Percentiles rank a stretch among this genome's conserved stretches.
Evolutionary conservation across 164 flowering plant species (phyloP).

Genomic region (Stephania cephalantha): DNA sequence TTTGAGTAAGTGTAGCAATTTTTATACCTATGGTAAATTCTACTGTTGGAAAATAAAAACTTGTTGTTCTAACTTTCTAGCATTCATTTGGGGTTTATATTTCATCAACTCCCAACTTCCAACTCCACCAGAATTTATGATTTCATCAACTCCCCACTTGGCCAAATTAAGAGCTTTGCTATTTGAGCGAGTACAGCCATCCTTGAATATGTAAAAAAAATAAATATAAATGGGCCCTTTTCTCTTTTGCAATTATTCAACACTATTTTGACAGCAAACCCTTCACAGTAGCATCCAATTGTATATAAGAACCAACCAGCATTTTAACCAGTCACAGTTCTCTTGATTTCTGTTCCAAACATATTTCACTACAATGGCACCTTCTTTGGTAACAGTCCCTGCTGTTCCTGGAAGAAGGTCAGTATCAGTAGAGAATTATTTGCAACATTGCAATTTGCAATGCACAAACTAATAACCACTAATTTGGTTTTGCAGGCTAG

Average conservation of each 20-base stretch:
- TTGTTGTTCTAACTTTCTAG: neutral
- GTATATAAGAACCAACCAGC: neutral
- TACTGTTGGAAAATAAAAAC: neutral
- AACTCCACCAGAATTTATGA: neutral
- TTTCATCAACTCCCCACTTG: constrained; percentile 1
- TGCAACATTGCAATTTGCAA: neutral
- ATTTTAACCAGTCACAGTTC: neutral
- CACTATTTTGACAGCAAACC: neutral
- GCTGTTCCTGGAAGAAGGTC: neutral
- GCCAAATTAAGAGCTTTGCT: neutral
- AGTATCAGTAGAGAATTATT: neutral
- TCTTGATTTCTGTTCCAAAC: neutral
- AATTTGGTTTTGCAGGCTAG: constrained; percentile 7
- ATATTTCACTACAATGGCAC: neutral
- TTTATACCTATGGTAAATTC: no score
- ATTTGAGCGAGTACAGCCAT: neutral
- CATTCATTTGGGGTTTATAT: neutral
- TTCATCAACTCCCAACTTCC: neutral
- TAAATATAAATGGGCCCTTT: neutral
- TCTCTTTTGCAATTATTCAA: neutral
- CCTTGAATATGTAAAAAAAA: neutral
- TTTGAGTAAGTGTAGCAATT: no score
- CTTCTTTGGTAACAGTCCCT: neutral
- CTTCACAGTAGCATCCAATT: neutral
- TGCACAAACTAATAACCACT: neutral